phyloP scores from a whole-genome alignment of 164 flowering plant genomes.

The Dillenia suffruticosa region DNA sequence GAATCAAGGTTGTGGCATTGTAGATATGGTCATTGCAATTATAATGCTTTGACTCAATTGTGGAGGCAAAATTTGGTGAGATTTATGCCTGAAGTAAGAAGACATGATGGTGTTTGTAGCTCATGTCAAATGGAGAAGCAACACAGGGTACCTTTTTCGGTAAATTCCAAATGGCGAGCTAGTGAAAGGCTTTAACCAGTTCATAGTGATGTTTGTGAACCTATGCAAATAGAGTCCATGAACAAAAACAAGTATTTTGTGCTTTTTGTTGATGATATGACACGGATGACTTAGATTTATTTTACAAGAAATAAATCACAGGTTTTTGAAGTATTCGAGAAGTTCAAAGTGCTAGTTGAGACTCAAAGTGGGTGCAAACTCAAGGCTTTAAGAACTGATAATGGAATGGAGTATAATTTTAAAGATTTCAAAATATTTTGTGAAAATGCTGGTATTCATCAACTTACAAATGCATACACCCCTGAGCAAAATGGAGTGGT shows the following conservation, averaged over 20 bases:
- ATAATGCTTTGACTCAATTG: no score
- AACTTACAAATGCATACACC: no score
- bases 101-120: background rate
- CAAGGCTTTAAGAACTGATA: background rate
- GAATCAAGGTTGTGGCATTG: no score
- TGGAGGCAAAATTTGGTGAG: no score
- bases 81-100: no score
- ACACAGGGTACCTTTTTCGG: background rate
- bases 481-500: no score
- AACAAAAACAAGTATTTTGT: background rate
- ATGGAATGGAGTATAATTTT: background rate
- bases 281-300: background rate
- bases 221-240: background rate
- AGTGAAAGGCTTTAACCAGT: background rate
- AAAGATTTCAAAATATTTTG: no score
- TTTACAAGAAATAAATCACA: background rate
- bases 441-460: no score
- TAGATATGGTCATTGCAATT: no score
- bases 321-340: background rate
- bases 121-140: background rate
- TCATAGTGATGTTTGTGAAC: constrained; percentile 3
- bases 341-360: background rate
- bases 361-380: background rate
- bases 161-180: background rate
- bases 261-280: background rate